Evolutionary conservation across 768 basidiomycete genomes (phyloP), one percentile per base, ranked within the genome.

Genomic region (Dictyophora rubrovolvata): DNA sequence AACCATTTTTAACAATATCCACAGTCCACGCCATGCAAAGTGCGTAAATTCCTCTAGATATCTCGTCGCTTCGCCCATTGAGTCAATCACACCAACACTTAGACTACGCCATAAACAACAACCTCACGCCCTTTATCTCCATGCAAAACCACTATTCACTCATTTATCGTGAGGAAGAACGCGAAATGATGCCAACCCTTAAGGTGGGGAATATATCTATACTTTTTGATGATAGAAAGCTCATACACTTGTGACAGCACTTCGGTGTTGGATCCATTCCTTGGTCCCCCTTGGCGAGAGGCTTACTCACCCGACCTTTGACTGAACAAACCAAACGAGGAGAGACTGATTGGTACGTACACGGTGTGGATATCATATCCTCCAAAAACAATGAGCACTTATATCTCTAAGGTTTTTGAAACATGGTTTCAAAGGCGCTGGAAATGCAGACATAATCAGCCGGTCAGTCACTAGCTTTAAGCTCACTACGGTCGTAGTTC

Each of bases 91-190:
- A 28, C 7, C 28, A n/a, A 28, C 28, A 28, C 9, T 21, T n/a
- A 83, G 82, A 81, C 66, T 84, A 84, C 63, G 84, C 83, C 0
- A 78, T 83, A 57, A 67, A 74, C 42, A 79, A 86, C 66, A 75
- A 77, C 8, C 69, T 81, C 1, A 81, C 79, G 0, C 79, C 79
- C 1, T 85, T 86, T 69, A 81, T 85, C 65, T 81, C 80, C 0
- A 83, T 85, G 83, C 84, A 86, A 67, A 86, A 86, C 64, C 81
- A 82, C 60, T 79, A 86, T 66, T 81, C 71, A 60, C 68, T 83
- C 9, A 65, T 81, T 12, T 86, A 86, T 63, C 72, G 84, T 16
- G 85, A 86, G 66, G 84, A 86, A 64, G 83, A 82, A 64, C 71
- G 80, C 1, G 81, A 82, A 63, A 81, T 82, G 80, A 79, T 83